These are phyloP conservation scores for Pistacia atlantica DNA, from an alignment of 345 rosid species.

Conservation along the genomic window DNA sequence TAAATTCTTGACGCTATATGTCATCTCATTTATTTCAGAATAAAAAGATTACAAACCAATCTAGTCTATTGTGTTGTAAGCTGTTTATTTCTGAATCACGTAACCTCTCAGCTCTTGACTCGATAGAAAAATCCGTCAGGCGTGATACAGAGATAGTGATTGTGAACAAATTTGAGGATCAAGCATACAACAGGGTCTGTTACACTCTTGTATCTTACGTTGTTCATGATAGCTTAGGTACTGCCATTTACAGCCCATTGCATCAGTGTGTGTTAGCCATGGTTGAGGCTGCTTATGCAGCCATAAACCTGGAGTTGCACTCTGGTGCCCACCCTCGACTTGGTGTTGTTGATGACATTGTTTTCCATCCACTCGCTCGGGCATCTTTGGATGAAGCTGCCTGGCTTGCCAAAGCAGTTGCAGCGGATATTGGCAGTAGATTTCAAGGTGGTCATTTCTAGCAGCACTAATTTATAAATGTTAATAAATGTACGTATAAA, in stretches of 20 bases:
- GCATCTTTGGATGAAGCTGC: conserved; percentile 63
- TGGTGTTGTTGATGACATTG: conserved; percentile 62
- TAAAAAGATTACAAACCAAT: conserved; percentile 31
- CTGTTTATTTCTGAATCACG: conserved; percentile 59
- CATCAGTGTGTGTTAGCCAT: conserved; percentile 48
- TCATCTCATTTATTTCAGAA: conserved; percentile 8
- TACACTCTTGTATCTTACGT: conserved; percentile 59
- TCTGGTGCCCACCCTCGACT: conserved; percentile 60
- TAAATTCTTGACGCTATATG: too few species aligned
- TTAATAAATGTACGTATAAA: too few species aligned
- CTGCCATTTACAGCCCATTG: conserved; percentile 57
- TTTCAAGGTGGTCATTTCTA: conserved; percentile 37
- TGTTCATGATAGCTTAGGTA: conserved; percentile 40
- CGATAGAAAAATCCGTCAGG: conserved; percentile 45
- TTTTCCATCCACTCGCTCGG: conserved; percentile 54
- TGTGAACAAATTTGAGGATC: conserved; percentile 54
- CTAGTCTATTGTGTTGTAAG: conserved; percentile 58
- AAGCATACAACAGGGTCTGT: conserved; percentile 51
- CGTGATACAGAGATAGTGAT: conserved; percentile 43
- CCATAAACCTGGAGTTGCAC: conserved; percentile 53
- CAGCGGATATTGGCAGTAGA: conserved; percentile 51
- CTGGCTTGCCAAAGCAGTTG: conserved; percentile 61
- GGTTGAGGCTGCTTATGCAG: conserved; percentile 53
- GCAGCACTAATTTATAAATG: too few species aligned
- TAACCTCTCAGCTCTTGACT: conserved; percentile 43